Base-by-base conservation (phyloP, 2,329 filamentous ascomycete genomes). In the Leptographium flavum region DNA sequence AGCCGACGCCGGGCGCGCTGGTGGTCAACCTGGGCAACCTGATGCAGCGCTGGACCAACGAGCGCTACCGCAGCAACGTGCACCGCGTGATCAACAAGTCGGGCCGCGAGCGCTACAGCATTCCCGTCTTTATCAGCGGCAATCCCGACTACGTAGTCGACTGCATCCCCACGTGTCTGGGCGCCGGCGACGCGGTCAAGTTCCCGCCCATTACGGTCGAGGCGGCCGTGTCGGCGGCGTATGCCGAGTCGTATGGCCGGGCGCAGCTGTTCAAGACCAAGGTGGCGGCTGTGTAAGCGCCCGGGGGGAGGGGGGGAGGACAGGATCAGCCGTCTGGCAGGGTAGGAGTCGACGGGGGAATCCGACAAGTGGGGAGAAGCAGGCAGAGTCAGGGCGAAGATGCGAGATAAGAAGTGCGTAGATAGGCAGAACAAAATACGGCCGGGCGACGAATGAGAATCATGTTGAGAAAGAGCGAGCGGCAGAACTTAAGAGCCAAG, bases 21-120 rank as follows among this genome's bases (percentile, higher is more conserved):
- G 69, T 74, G 0, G 64, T 74, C 43, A 74, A 72, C 46, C 53
- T 70, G 4, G 69, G 67, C 9, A 67, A 73, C 43, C 59, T 72
- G 44, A 58, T 73, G 52, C 59, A 61, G 45, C 56, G 61, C 8
- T 71, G 69, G 67, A 74, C 70, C 5, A 68, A 70, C 44, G 68
- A 70, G 7, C 57, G 61, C 39, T 76, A 73, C 57, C 69, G 67
- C 52, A 70, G 66, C 50, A 73, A 67, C 36, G 56, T 73, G 0
- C 73, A 77, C 52, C 60, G 71, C 7, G 73, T 76, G 13, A 67
- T 75, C 48, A 51, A 51, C 45, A 49, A 47, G 33, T 44, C 45
- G 2, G 49, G 49, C 30, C 33, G 38, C 15, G 49, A 51, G 30
- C 42, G 49, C n/a, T 51, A 44, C 39, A 47, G 45, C 13, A 49